Evolutionary conservation across 768 basidiomycete species (phyloP).

Genomic region (Pholiota molesta): DNA sequence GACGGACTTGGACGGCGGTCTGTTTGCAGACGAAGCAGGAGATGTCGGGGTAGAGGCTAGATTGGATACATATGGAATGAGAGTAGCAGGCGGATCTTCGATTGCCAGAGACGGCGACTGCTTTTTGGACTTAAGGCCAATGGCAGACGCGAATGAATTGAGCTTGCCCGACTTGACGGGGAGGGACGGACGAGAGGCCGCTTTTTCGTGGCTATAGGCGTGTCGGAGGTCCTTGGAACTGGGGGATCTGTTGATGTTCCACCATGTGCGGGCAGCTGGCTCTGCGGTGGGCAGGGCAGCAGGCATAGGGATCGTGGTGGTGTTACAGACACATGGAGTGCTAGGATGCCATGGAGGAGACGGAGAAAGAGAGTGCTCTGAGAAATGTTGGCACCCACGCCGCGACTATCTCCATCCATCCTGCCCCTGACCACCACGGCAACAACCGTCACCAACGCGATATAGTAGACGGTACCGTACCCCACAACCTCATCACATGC

Average conservation of each 20-base stretch:
- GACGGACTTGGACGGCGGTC: constrained; percentile 56
- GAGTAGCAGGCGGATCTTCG: constrained; percentile 45
- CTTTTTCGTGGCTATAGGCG: constrained; percentile 33
- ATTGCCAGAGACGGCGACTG: constrained; percentile 50
- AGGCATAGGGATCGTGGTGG: constrained; percentile 32
- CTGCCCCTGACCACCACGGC: constrained; percentile 5
- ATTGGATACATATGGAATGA: constrained; percentile 21
- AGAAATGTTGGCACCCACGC: constrained; percentile 25
- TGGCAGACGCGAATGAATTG: constrained; percentile 59
- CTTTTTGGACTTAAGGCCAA: constrained; percentile 70
- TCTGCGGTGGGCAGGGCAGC: constrained; percentile 34
- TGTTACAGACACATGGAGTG: constrained; percentile 21
- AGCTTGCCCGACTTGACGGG: constrained; percentile 42
- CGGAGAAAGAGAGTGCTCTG: constrained; percentile 16
- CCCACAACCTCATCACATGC: neutral
- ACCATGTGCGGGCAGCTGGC: constrained; percentile 45
- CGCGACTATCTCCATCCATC: constrained; percentile 9
- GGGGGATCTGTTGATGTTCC: constrained; percentile 40
- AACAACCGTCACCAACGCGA: constrained; percentile 8
- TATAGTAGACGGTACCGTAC: neutral
- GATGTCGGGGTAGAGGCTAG: constrained; percentile 21
- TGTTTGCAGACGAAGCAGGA: constrained; percentile 28
- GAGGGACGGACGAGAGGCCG: constrained; percentile 23
- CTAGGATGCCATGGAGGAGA: constrained; percentile 15
- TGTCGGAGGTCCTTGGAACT: constrained; percentile 33